Conservation (phyloP, 129 eudicot genomes). For the sunflower (Helianthus annuus) region DNA sequence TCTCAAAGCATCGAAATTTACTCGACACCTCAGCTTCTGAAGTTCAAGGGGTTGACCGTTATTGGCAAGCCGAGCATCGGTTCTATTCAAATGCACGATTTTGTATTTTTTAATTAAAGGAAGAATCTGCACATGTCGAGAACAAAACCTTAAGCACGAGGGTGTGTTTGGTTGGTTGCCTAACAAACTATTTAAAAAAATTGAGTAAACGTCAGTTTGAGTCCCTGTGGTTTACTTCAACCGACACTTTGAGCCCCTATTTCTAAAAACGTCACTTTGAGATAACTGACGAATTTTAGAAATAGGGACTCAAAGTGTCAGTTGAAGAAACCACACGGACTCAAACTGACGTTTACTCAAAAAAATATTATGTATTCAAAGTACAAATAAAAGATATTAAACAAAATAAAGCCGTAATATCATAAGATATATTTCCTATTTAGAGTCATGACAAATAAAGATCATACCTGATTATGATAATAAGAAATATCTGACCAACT, state of each 20-base stretch:
- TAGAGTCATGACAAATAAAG: neutral
- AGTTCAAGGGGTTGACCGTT: constrained; percentile 70
- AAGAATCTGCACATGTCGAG: constrained; percentile 60
- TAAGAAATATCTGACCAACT: constrained; percentile 99
- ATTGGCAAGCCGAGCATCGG: constrained; percentile 93
- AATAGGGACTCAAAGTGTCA: no score
- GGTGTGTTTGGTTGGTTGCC: constrained; percentile 9
- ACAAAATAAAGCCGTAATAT: neutral
- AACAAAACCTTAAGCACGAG: constrained; percentile 16
- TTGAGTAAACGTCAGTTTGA: no score
- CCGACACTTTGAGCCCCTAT: no score
- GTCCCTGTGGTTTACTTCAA: no score
- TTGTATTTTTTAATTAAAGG: constrained; percentile 73
- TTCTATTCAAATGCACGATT: constrained; percentile 86
- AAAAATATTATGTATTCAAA: neutral
- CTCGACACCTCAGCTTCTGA: constrained; percentile 88
- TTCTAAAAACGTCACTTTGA: no score
- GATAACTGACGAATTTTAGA: no score
- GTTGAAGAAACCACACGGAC: no score
- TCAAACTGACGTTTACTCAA: neutral
- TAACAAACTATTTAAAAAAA: no score
- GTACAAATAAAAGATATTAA: neutral
- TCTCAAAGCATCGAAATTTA: constrained; percentile 63
- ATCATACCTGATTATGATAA: constrained; percentile 74
- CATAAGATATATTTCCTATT: neutral